Conservation (phyloP, 768 basidiomycete species). For the Boletus vinaceobasis region DNA sequence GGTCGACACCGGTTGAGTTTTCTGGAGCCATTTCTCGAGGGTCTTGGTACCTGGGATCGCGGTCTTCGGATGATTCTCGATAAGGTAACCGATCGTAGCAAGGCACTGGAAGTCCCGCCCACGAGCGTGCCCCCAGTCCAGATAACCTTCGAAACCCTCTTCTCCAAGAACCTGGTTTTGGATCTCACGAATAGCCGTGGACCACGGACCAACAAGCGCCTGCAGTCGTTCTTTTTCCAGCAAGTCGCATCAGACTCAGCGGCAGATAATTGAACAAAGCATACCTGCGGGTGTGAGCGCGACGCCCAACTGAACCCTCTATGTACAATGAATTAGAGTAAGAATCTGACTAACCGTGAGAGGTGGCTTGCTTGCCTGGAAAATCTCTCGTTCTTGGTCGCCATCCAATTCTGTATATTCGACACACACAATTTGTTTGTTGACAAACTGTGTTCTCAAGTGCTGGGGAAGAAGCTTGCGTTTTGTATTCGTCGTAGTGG, state of each 20-base stretch:
- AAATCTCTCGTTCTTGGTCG: slow-evolving; percentile 66
- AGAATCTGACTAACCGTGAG: neutral
- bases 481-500: slow-evolving; percentile 14
- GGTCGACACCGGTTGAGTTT: slow-evolving; percentile 22
- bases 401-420: slow-evolving; percentile 49
- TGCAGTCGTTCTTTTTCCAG: slow-evolving; percentile 43
- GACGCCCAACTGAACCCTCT: slow-evolving; percentile 54
- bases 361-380: slow-evolving; percentile 39
- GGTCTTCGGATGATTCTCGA: slow-evolving; percentile 30
- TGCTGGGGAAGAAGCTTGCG: slow-evolving; percentile 34
- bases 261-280: slow-evolving; percentile 3
- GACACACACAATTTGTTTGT: slow-evolving; percentile 48
- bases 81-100: slow-evolving; percentile 34
- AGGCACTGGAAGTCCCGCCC: slow-evolving; percentile 47
- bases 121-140: slow-evolving; percentile 42
- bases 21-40: slow-evolving; percentile 39
- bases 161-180: slow-evolving; percentile 35
- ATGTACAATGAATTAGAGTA: neutral
- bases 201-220: slow-evolving; percentile 46
- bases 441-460: slow-evolving; percentile 37
- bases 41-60: slow-evolving; percentile 23
- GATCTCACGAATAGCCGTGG: slow-evolving; percentile 41
- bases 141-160: slow-evolving; percentile 35
- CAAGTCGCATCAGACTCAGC: neutral
- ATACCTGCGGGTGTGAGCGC: slow-evolving; percentile 47